These are phyloP conservation scores for Acanthamoeba rhysodes DNA, from an alignment of 208 protist genomes.

Conservation along the genomic window DNA sequence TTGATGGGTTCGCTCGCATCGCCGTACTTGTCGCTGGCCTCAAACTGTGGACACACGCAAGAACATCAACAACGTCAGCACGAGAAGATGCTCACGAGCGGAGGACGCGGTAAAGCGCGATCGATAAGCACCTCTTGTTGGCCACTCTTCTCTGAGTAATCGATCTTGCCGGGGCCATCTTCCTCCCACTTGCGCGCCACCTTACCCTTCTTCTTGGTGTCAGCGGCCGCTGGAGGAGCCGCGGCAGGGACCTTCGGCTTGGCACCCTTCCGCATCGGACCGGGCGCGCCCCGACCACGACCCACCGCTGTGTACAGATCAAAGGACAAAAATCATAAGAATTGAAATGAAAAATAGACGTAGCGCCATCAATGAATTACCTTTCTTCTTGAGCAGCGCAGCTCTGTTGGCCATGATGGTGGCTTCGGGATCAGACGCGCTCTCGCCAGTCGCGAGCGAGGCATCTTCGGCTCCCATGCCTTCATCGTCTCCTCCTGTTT, in stretches of 20 bases:
- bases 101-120: background rate
- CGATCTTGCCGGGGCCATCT: slow-evolving; percentile 57
- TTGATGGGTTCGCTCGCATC: slow-evolving; percentile 56
- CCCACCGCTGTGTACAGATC: background rate
- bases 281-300: background rate
- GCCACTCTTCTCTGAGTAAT: background rate
- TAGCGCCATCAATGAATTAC: background rate
- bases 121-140: background rate
- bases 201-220: slow-evolving; percentile 31
- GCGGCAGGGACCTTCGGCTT: background rate
- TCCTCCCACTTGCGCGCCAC: slow-evolving; percentile 3
- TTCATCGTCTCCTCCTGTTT: background rate
- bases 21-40: slow-evolving; percentile 1
- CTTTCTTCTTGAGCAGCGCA: slow-evolving; percentile 17
- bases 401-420: slow-evolving; percentile 12
- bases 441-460: background rate
- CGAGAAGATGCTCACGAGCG: too few species aligned
- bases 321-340: background rate
- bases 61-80: background rate
- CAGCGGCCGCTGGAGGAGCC: background rate
- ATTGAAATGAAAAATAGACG: background rate
- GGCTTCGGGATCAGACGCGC: background rate
- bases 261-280: background rate
- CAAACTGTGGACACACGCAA: background rate
- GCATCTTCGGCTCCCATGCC: background rate